Evolutionary conservation across 441 rosid genomes (phyloP).

Genomic region (Aleurites moluccanus): DNA sequence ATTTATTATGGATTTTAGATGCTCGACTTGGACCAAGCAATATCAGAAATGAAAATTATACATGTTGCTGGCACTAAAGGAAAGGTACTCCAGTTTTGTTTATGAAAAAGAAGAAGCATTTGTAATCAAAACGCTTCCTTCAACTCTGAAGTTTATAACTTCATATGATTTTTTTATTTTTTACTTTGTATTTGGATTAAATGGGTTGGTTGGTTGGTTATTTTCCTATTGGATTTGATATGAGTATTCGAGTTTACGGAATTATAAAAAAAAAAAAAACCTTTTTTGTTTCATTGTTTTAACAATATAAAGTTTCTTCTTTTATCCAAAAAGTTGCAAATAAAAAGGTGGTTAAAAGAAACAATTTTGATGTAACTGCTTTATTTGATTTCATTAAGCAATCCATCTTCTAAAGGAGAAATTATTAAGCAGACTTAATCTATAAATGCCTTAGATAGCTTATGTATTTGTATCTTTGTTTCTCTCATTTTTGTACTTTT

Average conservation of each 20-base stretch:
- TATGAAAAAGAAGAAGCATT: not conserved
- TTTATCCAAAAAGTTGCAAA: no score
- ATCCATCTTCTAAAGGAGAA: no score
- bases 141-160: not conserved
- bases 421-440: no score
- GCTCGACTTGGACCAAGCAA: conserved; percentile 74
- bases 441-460: not conserved
- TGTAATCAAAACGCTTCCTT: not conserved
- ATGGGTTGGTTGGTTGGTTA: not conserved
- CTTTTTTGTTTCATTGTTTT: no score
- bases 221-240: not conserved
- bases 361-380: not conserved
- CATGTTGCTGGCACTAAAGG: conserved; percentile 99
- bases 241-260: not conserved
- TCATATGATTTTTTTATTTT: not conserved
- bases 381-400: not conserved
- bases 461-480: no score
- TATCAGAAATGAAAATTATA: conserved; percentile 62
- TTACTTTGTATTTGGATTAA: not conserved
- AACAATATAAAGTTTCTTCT: no score
- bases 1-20: conserved; percentile 38
- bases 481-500: no score
- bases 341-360: no score
- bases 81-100: conserved; percentile 48
- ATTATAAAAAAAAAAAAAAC: no score